Evolutionary conservation across 1,284 basidiomycete species (phyloP), one percentile per base, ranked within the genome.

Genomic region (Cutaneotrichosporon arboriforme): DNA sequence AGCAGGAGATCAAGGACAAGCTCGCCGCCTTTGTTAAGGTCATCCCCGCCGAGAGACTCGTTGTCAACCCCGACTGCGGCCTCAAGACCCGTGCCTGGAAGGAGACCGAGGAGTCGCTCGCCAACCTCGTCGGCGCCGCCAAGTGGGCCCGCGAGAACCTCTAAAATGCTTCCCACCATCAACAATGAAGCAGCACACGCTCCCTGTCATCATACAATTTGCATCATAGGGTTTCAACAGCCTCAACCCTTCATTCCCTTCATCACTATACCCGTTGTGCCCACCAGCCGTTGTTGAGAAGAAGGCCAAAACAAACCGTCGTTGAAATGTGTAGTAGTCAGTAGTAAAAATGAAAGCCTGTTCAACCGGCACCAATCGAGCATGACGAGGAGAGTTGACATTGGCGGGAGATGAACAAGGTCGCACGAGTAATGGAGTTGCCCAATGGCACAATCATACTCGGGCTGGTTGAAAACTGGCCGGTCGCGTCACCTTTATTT

Each of bases 1-100:
- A 85, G 68, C 83, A 93, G 76, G 96, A 99, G 81, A 94, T 98
- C 81, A 86, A 86, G 80, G 87, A 94, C 68, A 89, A 92, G 69
- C 83, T 98, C 76, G 82, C 84, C 76, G 78, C 84, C 62, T 92
- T 94, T 82, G 83, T 88, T 65, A 78, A 79, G 57, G 85, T 87
- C 68, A 84, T 94, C 65, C 84, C 87, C 58, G 80, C 81, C 65
- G 81, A 86, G 59, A 81, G 91, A 57, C 83, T 90, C 76, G 57
- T 92, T 75, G 81, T 97, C 78, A 97, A 97, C 83, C 94, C 96
- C 58, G 87, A 89, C 75, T 79, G 86, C 78, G 76, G 74, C 72
- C 72, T 75, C 52, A 93, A 93, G 83, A 94, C 91, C 68, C 90
- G 92, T 80, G 88, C 85, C 62, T 96, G 92, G 93, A 85, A 87